phyloP scores from a whole-genome alignment of 345 rosid genomes.

The Eutrema yunnanense region DNA sequence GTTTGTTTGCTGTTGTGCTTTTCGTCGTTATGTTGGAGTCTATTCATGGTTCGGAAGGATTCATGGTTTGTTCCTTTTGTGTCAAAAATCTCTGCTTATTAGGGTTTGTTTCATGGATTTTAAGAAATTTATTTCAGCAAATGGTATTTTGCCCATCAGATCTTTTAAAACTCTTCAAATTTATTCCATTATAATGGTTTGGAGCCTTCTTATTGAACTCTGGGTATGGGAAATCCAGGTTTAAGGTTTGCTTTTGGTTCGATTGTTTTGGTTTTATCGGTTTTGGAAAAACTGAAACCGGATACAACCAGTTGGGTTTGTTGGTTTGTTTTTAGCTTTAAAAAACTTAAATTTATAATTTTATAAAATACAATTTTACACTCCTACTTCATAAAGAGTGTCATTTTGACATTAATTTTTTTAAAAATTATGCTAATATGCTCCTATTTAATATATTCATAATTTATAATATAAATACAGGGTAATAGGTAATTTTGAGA shows the following conservation, averaged over 20 bases:
- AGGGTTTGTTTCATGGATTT: background rate
- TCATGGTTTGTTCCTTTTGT: background rate
- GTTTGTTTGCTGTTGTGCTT: background rate
- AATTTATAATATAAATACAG: no score
- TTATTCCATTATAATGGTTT: background rate
- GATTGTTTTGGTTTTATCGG: background rate
- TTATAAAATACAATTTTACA: no score
- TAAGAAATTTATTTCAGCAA: background rate
- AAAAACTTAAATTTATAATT: no score
- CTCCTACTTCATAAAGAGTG: no score
- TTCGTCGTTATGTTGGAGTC: constrained; percentile 10
- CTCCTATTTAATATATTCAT: no score
- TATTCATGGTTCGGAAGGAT: background rate
- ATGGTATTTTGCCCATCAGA: background rate
- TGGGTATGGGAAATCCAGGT: background rate
- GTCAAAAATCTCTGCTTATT: background rate
- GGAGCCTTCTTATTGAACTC: background rate
- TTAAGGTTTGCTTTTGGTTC: background rate
- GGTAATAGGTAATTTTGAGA: no score
- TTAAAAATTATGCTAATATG: no score
- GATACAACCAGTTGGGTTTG: background rate
- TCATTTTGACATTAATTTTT: no score
- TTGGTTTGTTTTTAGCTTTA: background rate
- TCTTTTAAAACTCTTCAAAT: background rate
- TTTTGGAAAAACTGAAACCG: background rate